Conservation (phyloP, 352 stramenopile species). For the Phytophthora palmivora region DNA sequence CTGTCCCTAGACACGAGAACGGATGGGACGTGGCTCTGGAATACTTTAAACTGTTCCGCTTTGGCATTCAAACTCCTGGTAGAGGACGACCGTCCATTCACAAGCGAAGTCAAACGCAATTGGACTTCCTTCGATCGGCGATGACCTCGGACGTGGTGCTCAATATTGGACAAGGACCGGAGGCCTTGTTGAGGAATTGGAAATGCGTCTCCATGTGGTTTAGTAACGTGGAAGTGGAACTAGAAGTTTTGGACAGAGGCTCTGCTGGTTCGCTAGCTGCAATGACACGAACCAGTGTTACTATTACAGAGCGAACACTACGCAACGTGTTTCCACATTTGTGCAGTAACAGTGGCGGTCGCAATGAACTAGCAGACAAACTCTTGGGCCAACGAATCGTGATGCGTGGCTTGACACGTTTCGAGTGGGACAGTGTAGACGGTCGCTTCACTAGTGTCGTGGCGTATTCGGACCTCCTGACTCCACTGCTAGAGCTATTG, state of each 20-base stretch:
- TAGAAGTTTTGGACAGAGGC: slow-evolving; percentile 14
- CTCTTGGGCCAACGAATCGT: slow-evolving; percentile 26
- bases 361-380: not conserved
- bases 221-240: slow-evolving; percentile 13
- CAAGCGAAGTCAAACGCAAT: slow-evolving; percentile 2
- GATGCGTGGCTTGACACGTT: slow-evolving; percentile 23
- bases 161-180: slow-evolving; percentile 11
- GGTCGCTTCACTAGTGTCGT: slow-evolving; percentile 10
- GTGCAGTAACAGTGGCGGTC: not conserved
- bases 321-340: slow-evolving; percentile 30
- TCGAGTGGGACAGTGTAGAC: slow-evolving; percentile 17
- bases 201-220: slow-evolving; percentile 28
- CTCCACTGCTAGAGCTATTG: slow-evolving; percentile 19
- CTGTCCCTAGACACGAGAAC: not conserved
- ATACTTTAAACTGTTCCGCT: slow-evolving; percentile 22
- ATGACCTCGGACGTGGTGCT: slow-evolving; percentile 23
- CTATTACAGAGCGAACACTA: slow-evolving; percentile 22
- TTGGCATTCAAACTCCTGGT: slow-evolving; percentile 9
- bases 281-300: slow-evolving; percentile 19
- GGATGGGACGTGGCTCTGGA: slow-evolving; percentile 18
- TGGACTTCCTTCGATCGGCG: slow-evolving; percentile 13
- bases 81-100: not conserved
- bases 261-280: slow-evolving; percentile 7
- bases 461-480: slow-evolving; percentile 26
- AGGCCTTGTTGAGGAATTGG: slow-evolving; percentile 25